A percentile compares a stretch with the other conserved stretches of the same genome.
Evolutionary conservation across 129 eudicot species (phyloP).

Genomic region (Pittosporum tobira): DNA sequence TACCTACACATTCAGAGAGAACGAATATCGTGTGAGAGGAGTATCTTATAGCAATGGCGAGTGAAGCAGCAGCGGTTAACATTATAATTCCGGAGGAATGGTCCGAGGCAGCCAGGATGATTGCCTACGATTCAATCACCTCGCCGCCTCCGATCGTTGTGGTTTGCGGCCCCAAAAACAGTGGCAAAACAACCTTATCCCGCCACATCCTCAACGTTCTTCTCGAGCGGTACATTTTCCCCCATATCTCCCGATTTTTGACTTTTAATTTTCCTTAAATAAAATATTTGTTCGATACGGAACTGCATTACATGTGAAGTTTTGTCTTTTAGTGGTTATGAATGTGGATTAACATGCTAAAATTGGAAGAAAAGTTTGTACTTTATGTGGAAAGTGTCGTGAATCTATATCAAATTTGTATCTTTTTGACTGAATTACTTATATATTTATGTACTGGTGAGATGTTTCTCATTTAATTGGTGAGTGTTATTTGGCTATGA

Average conservation of each 20-base stretch:
- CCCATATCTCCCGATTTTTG: neutral
- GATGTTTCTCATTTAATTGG: neutral
- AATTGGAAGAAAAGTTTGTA: too few species aligned
- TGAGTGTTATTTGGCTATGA: too few species aligned
- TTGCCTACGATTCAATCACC: slow-evolving; percentile 30
- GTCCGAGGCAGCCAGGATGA: slow-evolving; percentile 54
- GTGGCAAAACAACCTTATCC: slow-evolving; percentile 87
- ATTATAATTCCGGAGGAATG: slow-evolving; percentile 66
- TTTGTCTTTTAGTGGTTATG: too few species aligned
- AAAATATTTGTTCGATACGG: neutral
- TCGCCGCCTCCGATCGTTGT: slow-evolving; percentile 32
- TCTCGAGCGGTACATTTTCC: slow-evolving; percentile 34
- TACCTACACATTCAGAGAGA: neutral
- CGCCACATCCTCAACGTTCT: slow-evolving; percentile 76
- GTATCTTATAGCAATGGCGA: neutral
- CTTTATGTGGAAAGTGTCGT: too few species aligned
- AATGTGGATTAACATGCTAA: too few species aligned
- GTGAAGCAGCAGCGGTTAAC: slow-evolving; percentile 24
- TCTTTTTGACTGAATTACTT: neutral
- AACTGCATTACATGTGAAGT: neutral
- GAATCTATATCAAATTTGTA: neutral
- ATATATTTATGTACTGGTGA: neutral
- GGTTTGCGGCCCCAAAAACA: slow-evolving; percentile 76
- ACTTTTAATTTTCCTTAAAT: neutral
- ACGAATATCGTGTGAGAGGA: neutral